phyloP scores from a whole-genome alignment of 1,139 yeast genomes.

The Geotrichum europaeum region DNA sequence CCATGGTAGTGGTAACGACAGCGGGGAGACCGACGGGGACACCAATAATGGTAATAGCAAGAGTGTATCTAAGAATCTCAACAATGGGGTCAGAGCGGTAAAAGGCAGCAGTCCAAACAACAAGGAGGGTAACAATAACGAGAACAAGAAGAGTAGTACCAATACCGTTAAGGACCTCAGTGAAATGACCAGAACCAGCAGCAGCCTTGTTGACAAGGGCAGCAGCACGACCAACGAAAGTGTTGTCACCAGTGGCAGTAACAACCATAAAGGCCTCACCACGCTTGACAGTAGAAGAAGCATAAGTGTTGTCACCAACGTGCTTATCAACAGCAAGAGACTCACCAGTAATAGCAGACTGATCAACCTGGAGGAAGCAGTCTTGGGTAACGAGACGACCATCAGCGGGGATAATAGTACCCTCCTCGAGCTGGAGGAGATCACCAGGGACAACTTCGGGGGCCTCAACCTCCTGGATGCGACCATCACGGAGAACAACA shows the following conservation, averaged over 20 bases:
- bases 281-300: slow-evolving; percentile 93
- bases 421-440: slow-evolving; percentile 70
- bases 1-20: slow-evolving; percentile 98
- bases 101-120: slow-evolving; percentile 94
- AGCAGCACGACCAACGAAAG: slow-evolving; percentile 95
- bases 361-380: slow-evolving; percentile 88
- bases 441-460: slow-evolving; percentile 78
- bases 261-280: slow-evolving; percentile 97
- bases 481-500: slow-evolving; percentile 62
- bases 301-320: slow-evolving; percentile 82
- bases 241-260: slow-evolving; percentile 90
- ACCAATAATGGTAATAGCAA: slow-evolving; percentile 97
- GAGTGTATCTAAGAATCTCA: slow-evolving; percentile 80
- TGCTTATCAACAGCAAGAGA: slow-evolving; percentile 93
- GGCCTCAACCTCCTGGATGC: slow-evolving; percentile 54
- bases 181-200: slow-evolving; percentile 92
- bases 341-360: slow-evolving; percentile 98
- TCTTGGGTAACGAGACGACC: slow-evolving; percentile 89
- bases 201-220: slow-evolving; percentile 94
- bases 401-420: slow-evolving; percentile 81
- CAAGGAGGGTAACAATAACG: slow-evolving; percentile 79
- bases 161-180: slow-evolving; percentile 96
- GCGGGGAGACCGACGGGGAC: slow-evolving; percentile 99
- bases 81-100: slow-evolving; percentile 89
- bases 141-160: slow-evolving; percentile 88